A percentile compares a stretch with the other conserved stretches of the same genome.
Evolutionary conservation across 805 yeast species (phyloP).

Genomic region (Lipomyces chichibuensis): DNA sequence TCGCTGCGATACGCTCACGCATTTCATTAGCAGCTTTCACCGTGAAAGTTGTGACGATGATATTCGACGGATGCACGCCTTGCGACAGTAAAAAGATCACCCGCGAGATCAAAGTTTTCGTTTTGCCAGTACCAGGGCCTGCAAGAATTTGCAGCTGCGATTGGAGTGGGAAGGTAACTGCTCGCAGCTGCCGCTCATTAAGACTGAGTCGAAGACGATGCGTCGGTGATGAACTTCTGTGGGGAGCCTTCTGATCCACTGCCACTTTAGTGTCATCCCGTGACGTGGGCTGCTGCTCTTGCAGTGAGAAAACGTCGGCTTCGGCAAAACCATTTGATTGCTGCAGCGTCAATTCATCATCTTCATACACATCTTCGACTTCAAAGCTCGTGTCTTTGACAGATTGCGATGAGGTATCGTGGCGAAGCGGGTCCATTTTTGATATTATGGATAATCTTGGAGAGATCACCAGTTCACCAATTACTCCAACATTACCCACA

Average conservation of each 20-base stretch:
- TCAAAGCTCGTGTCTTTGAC: constrained; percentile 12
- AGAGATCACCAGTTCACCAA: background rate
- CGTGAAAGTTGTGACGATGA: constrained; percentile 90
- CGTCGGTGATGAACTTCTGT: constrained; percentile 8
- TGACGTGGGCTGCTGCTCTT: background rate
- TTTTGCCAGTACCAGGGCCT: constrained; percentile 65
- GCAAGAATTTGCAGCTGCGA: constrained; percentile 59
- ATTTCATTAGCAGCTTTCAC: constrained; percentile 90
- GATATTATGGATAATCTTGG: background rate
- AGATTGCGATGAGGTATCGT: constrained; percentile 9
- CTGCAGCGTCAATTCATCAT: constrained; percentile 17
- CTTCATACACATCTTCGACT: constrained; percentile 16
- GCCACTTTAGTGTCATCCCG: background rate
- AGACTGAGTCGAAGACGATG: constrained; percentile 31
- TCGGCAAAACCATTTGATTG: background rate
- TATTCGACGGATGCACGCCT: constrained; percentile 58
- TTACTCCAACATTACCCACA: background rate
- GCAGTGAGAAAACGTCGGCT: background rate
- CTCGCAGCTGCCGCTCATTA: constrained; percentile 51
- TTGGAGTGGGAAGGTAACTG: constrained; percentile 50
- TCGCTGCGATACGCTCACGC: constrained; percentile 57
- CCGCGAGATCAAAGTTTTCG: constrained; percentile 58
- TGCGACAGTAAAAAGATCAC: constrained; percentile 59
- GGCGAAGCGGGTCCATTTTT: background rate
- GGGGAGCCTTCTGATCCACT: background rate